A percentile compares a stretch with the other conserved stretches of the same genome.
These are phyloP conservation scores for Trametes versicolor DNA, from an alignment of 1,284 basidiomycete genomes.

Conservation along the genomic window DNA sequence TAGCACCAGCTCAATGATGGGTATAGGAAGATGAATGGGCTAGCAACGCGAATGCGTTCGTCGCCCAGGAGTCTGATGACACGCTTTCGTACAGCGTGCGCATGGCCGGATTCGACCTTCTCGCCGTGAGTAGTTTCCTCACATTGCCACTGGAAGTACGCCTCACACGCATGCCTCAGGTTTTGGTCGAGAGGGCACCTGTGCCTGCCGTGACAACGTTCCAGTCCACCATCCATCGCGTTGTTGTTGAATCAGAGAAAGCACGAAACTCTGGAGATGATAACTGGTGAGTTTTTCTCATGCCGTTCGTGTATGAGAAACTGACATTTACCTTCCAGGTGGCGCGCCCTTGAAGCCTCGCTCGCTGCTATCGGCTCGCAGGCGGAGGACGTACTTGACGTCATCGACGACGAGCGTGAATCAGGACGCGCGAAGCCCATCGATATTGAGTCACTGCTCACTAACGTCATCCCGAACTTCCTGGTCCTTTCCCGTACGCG, in stretches of 20 bases:
- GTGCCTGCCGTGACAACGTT: constrained; percentile 66
- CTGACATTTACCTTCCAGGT: constrained; percentile 58
- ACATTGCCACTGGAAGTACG: constrained; percentile 13
- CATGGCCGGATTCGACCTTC: constrained; percentile 85
- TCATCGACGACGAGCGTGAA: constrained; percentile 78
- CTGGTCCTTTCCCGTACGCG: constrained; percentile 69
- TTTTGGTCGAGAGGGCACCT: constrained; percentile 76
- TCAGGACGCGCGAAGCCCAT: constrained; percentile 72
- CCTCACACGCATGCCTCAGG: constrained; percentile 51
- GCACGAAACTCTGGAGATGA: constrained; percentile 59
- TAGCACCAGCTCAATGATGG: neutral
- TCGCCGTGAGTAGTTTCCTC: constrained; percentile 60
- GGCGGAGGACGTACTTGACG: constrained; percentile 79
- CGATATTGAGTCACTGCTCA: constrained; percentile 81
- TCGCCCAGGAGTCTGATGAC: constrained; percentile 96
- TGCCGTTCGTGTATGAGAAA: neutral
- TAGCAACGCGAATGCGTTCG: constrained; percentile 89
- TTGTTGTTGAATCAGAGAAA: constrained; percentile 64
- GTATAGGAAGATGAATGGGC: constrained; percentile 90
- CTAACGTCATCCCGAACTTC: constrained; percentile 82
- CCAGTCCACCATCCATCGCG: constrained; percentile 64
- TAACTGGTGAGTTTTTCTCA: constrained; percentile 57
- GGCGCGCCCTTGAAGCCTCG: constrained; percentile 88
- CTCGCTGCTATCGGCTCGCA: constrained; percentile 89
- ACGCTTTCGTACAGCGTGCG: constrained; percentile 85